Evolutionary conservation across 345 rosid genomes (phyloP).

Genomic region (Arabidopsis suecica): DNA sequence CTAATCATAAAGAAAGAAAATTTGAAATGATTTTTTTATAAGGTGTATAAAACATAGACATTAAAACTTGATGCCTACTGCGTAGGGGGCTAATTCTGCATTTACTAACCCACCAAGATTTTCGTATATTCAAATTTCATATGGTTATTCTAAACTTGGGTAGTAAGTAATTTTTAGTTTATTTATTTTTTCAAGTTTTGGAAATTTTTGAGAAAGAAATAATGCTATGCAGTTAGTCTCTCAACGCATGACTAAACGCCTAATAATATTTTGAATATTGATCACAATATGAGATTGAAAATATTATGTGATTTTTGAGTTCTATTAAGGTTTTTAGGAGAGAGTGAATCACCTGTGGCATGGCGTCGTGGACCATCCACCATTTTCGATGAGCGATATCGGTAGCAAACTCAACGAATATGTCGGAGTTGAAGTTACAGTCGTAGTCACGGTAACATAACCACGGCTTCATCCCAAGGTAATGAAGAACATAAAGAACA

Average conservation of each 20-base stretch:
- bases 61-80: background rate
- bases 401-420: constrained; percentile 85
- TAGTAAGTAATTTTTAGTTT: background rate
- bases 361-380: constrained; percentile 97
- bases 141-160: background rate
- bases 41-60: background rate
- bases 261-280: background rate
- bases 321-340: constrained; percentile 7
- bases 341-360: constrained; percentile 59
- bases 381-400: constrained; percentile 84
- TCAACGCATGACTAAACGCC: background rate
- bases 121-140: background rate
- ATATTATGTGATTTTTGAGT: background rate
- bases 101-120: background rate
- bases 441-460: constrained; percentile 89
- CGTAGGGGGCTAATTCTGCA: too few relatives aligned
- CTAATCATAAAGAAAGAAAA: background rate
- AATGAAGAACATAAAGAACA: constrained; percentile 85
- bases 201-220: too few relatives aligned
- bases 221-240: background rate
- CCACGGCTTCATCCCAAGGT: constrained; percentile 92
- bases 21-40: background rate
- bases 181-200: background rate
- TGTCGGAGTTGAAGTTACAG: constrained; percentile 92
- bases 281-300: background rate